Evolutionary conservation across 2,329 filamentous ascomycete genomes (phyloP), one percentile per base, ranked within the genome.

Genomic region (Didymella pomorum): DNA sequence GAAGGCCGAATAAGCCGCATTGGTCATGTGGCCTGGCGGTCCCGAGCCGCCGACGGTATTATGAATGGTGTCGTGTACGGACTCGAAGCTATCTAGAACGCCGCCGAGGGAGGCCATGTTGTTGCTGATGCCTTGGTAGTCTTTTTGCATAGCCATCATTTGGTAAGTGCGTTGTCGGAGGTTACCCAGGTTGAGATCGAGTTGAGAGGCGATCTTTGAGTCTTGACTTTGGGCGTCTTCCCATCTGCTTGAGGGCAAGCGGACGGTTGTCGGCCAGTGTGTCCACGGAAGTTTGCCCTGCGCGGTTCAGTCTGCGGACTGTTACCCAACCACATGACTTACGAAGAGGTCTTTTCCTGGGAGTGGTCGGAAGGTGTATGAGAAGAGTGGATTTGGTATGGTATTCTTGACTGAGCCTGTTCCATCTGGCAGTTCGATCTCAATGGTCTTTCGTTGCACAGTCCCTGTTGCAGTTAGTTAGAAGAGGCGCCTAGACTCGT

Each of bases 1-100:
- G 71, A 92, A 96, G 0, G 89, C 85, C 1, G 91, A 90, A 66
- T 89, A 89, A 88, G 86, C 73, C 86, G 89, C 41, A 84, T 86
- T 85, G 90, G 63, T 64, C 74, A 77, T 74, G 54, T 76, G 63
- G 14, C 73, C 73, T 28, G 60, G 65, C 14, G 60, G 65, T 14
- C 73, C 73, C 43, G 60, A 64, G 31, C 55, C 57, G 2, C 71
- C 71, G 8, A 71, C 54, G 4, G 56, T 67, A 45, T 69, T 69
- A 44, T 74, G 71, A 20, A 73, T 64, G 1, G 68, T 71, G 29
- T 72, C 66, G 39, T 74, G 71, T 1, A 72, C 61, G 8, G 68
- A 66, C 43, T 74, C 71, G 12, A 74, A 54, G 41, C 68, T 73
- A 28, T 64, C 62, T 11, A 57, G 47, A 1, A 64, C 56, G 25